Evolutionary conservation across 805 yeast genomes (phyloP), one percentile per base, ranked within the genome.

Genomic region (Lachancea nothofagi): DNA sequence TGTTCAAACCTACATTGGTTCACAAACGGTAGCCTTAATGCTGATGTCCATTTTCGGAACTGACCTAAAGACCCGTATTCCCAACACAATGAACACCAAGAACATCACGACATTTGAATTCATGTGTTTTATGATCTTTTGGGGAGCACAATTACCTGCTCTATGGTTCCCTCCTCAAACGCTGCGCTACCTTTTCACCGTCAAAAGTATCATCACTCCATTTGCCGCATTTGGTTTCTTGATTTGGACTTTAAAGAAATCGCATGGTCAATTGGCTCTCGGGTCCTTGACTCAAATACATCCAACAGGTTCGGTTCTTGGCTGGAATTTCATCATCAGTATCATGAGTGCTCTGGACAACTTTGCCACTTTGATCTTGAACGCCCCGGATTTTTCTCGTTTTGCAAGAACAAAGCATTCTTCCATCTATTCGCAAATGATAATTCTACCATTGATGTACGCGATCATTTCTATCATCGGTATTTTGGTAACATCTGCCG

Each of bases 1-100:
- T 26, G 90, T 86, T 13, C 94, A 85, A 57, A 74, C 83, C 15
- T 83, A 87, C 70, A 74, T 89, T 43, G 94, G 95, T 41, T 95
- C 94, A 21, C 78, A 86, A 50, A 83, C 94, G 70, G 80, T 89
- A 14, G 77, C 78, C 50, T 65, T 85, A 37, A 84, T 88, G 89
- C 67, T 89, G 41, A 70, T 75, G 50, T 68, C 95, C 3, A 78
- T 89, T 33, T 89, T 84, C 65, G 86, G 87, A 43, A 71, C 76
- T 42, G 67, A 82, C 59, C 64, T 83, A 47, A 73, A 77, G 29
- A 61, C 71, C 3, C 75, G 80, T 49, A 77, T 82, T 57, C 84
- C 73, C 30, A 76, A 87, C 57, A 74, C 73, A 7, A 75, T 82
- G 43, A 64, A 69, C 28, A 71, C 66, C 45, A 66, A 77, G 4